Base-by-base conservation (phyloP, 2,329 filamentous ascomycete species). In the Penicillium sp. region DNA sequence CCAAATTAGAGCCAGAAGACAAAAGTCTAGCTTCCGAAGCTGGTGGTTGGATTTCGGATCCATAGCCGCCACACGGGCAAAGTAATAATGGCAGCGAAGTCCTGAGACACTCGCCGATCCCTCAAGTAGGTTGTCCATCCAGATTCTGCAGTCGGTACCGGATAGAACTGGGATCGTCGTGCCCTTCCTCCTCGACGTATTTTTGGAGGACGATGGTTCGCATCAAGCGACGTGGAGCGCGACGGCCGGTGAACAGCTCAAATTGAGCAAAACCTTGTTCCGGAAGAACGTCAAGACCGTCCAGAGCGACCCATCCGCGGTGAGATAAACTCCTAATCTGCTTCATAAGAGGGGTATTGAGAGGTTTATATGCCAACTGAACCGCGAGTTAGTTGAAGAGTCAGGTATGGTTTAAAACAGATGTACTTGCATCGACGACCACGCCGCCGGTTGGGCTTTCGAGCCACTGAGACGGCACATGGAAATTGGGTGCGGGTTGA, bases 251-350 rank as follows among this genome's bases (percentile, higher is more conserved):
- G 31, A 67, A 64, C 2, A 68, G 47, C 33, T 68, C 65, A 21
- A 68, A 68, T 30, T 68, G 65, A 3, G 64, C 64, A 33, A 67
- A 67, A 0, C 64, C 65, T 43, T 68, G 64, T 43, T 68, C 65
- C 2, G 64, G 62, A 4, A 67, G 58, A 10, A 67, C 60, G 26
- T 68, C 64, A 3, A 68, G 61, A 10, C 65, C 65, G 23, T 68
- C 65, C 14, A 67, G 44, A 0, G 63, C 58, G n/a, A 66, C 60
- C 65, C 64, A 68, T 7, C 64, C 63, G 7, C 62, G 62, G 33
- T 63, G 57, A 7, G 60, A 64, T 13, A 61, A 49, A 4, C 53
- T 51, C n/a, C 63, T 61, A 14, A 65, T 64, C 43, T 65, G 62
- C 34, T 58, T 58, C 39, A 66, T 60, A 4, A 68, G 47, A 6